A percentile compares a stretch with the other conserved stretches of the same genome.
These are phyloP conservation scores for Cyclotella baltica DNA, from an alignment of 108 stramenopile species.

Conservation along the genomic window DNA sequence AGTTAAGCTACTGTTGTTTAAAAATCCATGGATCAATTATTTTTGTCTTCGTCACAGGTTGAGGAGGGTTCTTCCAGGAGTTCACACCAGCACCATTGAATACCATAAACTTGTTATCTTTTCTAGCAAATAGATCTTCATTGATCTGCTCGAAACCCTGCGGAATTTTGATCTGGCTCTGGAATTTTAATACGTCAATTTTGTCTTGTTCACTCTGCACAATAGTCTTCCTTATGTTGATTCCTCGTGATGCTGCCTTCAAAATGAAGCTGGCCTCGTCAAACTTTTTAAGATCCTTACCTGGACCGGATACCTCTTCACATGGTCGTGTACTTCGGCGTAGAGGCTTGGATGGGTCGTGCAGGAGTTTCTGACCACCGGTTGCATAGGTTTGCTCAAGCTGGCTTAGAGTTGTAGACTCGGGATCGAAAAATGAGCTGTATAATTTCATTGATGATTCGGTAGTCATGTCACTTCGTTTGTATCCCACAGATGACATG, in stretches of 20 bases:
- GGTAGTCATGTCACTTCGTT: conserved; percentile 80
- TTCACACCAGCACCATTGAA: conserved; percentile 90
- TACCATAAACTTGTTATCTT: conserved; percentile 92
- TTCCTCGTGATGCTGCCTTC: conserved; percentile 46
- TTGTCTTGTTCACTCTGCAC: conserved; percentile 16
- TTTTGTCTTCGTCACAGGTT: conserved; percentile 52
- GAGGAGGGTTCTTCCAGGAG: conserved; percentile 63
- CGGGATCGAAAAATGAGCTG: conserved; percentile 69
- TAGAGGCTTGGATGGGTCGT: conserved; percentile 49
- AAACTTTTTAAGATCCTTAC: conserved; percentile 48
- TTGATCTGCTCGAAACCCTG: conserved; percentile 88
- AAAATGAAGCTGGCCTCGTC: conserved; percentile 47
- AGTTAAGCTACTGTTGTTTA: conserved; percentile 14
- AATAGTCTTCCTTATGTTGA: conserved; percentile 39
- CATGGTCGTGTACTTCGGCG: conserved; percentile 51
- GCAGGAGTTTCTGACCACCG: conserved; percentile 37
- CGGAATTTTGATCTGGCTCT: conserved; percentile 50
- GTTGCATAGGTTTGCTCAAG: conserved; percentile 46
- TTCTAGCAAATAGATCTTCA: conserved; percentile 84
- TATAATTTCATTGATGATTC: conserved; percentile 76
- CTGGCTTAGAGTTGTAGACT: conserved; percentile 44
- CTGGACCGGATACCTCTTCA: conserved; percentile 41
- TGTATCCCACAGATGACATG: conserved; percentile 51
- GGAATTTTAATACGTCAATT: conserved; percentile 56
- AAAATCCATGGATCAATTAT: conserved; percentile 17